A percentile compares a stretch with the other conserved stretches of the same genome.
These are phyloP conservation scores for Boletus rubescentipes DNA, from an alignment of 768 basidiomycete species.

Conservation along the genomic window DNA sequence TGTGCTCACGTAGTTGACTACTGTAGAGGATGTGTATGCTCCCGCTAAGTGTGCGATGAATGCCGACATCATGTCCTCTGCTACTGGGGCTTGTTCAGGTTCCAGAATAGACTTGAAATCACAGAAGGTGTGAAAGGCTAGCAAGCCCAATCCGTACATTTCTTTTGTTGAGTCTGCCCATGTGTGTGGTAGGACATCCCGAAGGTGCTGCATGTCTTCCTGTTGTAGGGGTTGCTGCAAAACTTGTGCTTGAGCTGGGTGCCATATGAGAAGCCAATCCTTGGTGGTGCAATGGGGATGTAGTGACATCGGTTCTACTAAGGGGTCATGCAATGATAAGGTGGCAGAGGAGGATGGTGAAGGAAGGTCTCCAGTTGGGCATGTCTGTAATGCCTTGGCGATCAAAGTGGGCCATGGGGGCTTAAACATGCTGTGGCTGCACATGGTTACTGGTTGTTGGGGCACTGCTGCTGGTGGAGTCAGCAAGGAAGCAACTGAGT, in stretches of 20 bases:
- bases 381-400: not conserved
- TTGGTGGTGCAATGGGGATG: not conserved
- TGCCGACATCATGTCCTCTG: not conserved
- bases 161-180: not conserved
- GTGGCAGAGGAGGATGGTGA: too few relatives aligned
- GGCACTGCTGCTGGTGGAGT: too few relatives aligned
- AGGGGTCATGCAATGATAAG: too few relatives aligned
- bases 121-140: not conserved
- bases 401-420: not conserved
- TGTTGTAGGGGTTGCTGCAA: not conserved
- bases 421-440: not conserved
- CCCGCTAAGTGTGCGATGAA: not conserved
- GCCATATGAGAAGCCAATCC: too few relatives aligned
- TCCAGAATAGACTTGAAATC: not conserved
- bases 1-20: not conserved
- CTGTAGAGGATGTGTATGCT: not conserved
- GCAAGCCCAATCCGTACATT: not conserved
- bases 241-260: rapidly evolving
- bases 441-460: too few relatives aligned
- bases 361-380: too few relatives aligned
- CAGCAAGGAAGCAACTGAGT: too few relatives aligned
- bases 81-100: not conserved
- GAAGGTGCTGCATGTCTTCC: not conserved
- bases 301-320: too few relatives aligned
- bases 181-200: not conserved